Evolutionary conservation across 2,329 filamentous ascomycete genomes (phyloP), one percentile per base, ranked within the genome.

Genomic region (Talaromyces albobiverticillius): DNA sequence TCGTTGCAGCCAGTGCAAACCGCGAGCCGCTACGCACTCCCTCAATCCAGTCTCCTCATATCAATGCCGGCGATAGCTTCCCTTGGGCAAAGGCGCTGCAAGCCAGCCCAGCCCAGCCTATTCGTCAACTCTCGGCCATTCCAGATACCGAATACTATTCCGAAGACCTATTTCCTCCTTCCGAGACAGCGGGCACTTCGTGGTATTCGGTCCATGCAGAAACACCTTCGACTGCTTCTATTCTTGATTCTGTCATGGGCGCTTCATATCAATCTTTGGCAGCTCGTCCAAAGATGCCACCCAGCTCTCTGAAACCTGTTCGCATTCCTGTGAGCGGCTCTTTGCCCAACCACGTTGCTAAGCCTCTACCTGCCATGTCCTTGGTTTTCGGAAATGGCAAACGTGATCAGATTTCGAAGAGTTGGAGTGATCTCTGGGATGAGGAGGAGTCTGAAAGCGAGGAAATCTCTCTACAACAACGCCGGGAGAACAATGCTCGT

Each of bases 361-460:
- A 80, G 68, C 81, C 82, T 38, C 77, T 86, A 62, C 79, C 83
- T 51, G 86, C 89, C 57, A 86, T 93, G 80, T 85, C 89, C 4
- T 83, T 87, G 67, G 83, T 93, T 48, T 93, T 95, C 68, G 89
- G 89, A 49, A 85, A 85, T 66, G 67, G 68, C 32, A 85, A 88
- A 68, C 82, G 84, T 59, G 88, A 93, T 43, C 78, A 82, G 46
- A 89, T 95, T 46, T 96, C 94, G 54, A 97, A 97, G 86, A 97
- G 94, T 79, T 99, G 94, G 94, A 96, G 92, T 66, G 94, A 99
- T 71, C 85, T 97, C 71, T 96, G 91, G 87, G 93, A 97, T 56
- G 93, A 97, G 71, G 93, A 97, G 51, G 93, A 94, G 65, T 78
- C 80, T 32, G 82, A 87, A 63, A 83, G 81, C 59, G 82, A 87